Base-by-base conservation (phyloP, 2,329 filamentous ascomycete species). In the Hawksworthiomyces lignivorus region DNA sequence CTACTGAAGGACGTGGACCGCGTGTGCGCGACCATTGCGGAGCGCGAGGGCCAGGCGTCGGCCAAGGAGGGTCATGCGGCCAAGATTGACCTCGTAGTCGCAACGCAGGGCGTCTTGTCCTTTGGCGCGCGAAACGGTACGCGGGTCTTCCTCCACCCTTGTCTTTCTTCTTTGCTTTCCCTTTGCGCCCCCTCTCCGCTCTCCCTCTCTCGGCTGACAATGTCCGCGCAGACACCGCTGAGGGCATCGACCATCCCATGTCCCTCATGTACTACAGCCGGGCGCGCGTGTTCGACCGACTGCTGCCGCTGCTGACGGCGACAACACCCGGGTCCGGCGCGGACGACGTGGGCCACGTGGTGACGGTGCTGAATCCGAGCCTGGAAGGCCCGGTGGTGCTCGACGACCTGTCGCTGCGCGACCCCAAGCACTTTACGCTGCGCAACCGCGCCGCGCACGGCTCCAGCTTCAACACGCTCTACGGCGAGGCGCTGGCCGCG, bases 1-100 rank as follows among this genome's bases (percentile, higher is more conserved):
- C 47, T 62, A 5, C 46, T 64, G 10, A 50, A 41, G n/a, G 56
- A 62, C 24, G 60, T 63, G 8, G 62, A 65, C 45, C 43, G 41
- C 6, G 50, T 57, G 7, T 60, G 52, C 27, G 45, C 39, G 3
- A 50, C 58, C 8, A 56, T 65, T 33, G 48, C 43, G 2, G 32
- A 42, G 20, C 30, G 47, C 3, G 61, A 65, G 44, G 35, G 43
- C 36, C 43, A 45, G 7, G 41, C 37, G 3, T 27, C 44, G 14
- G 32, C 50, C 14, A 29, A 11, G 4, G 47, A 34, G 5, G 34
- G 27, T 9, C 34, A 35, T 24, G 22, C 15, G 9, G 18, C 57
- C 17, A 56, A 56, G 43, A 39, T 64, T 18, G 62, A 64, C 48
- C 50, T 57, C 14, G 34, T 65, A 19, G 55, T 61, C 17, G 49